phyloP scores from a whole-genome alignment of 345 rosid genomes.

The Clausena lansium region DNA sequence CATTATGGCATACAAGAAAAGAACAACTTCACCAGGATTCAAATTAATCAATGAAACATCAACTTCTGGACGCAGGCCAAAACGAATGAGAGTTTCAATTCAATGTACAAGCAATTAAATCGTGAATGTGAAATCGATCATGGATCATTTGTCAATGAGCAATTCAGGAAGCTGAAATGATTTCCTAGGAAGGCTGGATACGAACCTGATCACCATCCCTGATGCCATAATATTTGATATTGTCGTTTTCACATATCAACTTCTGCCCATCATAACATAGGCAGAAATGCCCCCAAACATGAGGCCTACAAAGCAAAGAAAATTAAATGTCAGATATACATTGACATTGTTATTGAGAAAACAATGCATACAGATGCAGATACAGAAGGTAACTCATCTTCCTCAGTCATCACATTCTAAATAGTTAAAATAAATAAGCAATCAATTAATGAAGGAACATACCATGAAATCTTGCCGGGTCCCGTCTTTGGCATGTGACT shows the following conservation, averaged over 20 bases:
- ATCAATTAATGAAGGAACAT: neutral
- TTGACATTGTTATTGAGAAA: neutral
- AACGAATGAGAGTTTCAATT: neutral
- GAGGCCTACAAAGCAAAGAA: slow-evolving; percentile 53
- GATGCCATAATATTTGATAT: slow-evolving; percentile 55
- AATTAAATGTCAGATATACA: neutral
- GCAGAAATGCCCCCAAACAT: slow-evolving; percentile 89
- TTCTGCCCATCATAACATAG: slow-evolving; percentile 55
- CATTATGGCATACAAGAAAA: neutral
- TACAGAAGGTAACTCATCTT: neutral
- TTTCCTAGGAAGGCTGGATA: neutral
- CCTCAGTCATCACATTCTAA: neutral
- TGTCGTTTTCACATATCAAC: slow-evolving; percentile 50
- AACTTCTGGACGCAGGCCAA: neutral
- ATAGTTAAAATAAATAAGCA: too few relatives aligned
- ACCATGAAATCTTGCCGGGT: slow-evolving; percentile 81
- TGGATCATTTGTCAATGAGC: neutral
- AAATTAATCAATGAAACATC: neutral
- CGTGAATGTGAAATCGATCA: neutral
- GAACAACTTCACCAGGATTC: neutral
- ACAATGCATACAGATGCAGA: neutral
- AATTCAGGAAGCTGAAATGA: neutral
- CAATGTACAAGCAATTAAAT: neutral
- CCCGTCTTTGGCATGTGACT: slow-evolving; percentile 55
- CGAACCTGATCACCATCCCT: slow-evolving; percentile 84